A percentile compares a stretch with the other conserved stretches of the same genome.
These are phyloP conservation scores for Prunella vulgaris DNA, from an alignment of 257 asterid genomes.

Conservation along the genomic window DNA sequence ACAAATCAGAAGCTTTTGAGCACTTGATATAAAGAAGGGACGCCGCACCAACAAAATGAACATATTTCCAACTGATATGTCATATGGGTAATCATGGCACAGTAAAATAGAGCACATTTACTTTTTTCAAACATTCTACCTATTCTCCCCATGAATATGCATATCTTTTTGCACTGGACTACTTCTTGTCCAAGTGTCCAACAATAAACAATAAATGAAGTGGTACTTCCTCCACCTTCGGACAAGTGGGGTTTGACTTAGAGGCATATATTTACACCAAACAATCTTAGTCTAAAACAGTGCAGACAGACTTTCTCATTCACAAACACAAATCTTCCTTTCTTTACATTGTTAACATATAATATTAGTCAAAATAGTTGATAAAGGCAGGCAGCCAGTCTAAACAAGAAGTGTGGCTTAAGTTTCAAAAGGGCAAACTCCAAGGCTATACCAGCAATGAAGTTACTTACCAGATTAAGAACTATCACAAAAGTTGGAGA, in stretches of 20 bases:
- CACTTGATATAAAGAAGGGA: not conserved
- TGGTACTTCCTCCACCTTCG: not conserved
- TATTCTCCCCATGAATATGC: not conserved
- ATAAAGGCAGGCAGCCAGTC: not conserved
- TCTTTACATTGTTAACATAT: not conserved
- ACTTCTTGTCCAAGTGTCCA: not conserved
- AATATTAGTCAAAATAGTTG: not conserved
- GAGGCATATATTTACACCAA: too few species aligned
- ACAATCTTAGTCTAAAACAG: too few species aligned
- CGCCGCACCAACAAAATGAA: not conserved
- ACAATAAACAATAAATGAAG: not conserved
- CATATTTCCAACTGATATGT: not conserved
- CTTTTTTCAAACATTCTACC: not conserved
- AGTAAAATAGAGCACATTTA: not conserved
- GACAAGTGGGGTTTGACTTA: not conserved
- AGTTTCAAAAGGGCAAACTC: not conserved
- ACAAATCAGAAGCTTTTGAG: not conserved
- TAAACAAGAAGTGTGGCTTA: not conserved
- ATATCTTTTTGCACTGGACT: not conserved
- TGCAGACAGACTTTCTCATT: too few species aligned
- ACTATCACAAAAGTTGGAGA: not conserved
- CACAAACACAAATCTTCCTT: too few species aligned
- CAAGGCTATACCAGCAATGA: not conserved
- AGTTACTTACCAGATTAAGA: not conserved
- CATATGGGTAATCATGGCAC: not conserved